Evolutionary conservation across 1,139 yeast species (phyloP).

Genomic region (Lodderomyces orthopsilosis): DNA sequence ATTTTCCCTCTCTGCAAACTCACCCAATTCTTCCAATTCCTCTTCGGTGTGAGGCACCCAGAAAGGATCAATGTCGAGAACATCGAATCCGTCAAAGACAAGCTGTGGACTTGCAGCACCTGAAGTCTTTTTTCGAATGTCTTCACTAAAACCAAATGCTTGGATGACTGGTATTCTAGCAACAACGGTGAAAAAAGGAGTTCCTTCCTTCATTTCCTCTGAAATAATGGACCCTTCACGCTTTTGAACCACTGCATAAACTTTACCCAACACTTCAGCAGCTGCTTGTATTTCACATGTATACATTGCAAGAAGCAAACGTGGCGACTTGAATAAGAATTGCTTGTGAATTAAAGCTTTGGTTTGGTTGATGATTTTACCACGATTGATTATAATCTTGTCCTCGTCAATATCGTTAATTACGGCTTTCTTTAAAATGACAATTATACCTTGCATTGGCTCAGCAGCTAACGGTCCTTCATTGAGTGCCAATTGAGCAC

Average conservation of each 20-base stretch:
- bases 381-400: constrained; percentile 35
- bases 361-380: constrained; percentile 67
- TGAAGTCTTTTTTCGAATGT: constrained; percentile 86
- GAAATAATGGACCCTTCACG: constrained; percentile 81
- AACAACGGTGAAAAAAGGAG: constrained; percentile 86
- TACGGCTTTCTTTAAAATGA: constrained; percentile 36
- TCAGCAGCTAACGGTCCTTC: constrained; percentile 92
- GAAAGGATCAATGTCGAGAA: constrained; percentile 89
- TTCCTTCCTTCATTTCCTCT: constrained; percentile 97
- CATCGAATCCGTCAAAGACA: constrained; percentile 84
- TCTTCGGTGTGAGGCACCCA: constrained; percentile 99
- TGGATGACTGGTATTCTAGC: constrained; percentile 92
- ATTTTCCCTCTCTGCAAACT: constrained; percentile 88
- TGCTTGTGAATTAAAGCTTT: constrained; percentile 71
- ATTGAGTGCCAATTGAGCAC: constrained; percentile 77
- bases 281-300: constrained; percentile 94
- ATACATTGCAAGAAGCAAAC: constrained; percentile 89
- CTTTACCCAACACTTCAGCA: constrained; percentile 91
- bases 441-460: constrained; percentile 78
- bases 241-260: constrained; percentile 88
- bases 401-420: constrained; percentile 33
- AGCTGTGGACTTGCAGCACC: constrained; percentile 98
- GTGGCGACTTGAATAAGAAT: constrained; percentile 78
- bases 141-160: constrained; percentile 96
- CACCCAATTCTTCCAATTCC: constrained; percentile 91